These are phyloP conservation scores for Crucihimalaya himalaica DNA, from an alignment of 345 rosid genomes.

Conservation along the genomic window DNA sequence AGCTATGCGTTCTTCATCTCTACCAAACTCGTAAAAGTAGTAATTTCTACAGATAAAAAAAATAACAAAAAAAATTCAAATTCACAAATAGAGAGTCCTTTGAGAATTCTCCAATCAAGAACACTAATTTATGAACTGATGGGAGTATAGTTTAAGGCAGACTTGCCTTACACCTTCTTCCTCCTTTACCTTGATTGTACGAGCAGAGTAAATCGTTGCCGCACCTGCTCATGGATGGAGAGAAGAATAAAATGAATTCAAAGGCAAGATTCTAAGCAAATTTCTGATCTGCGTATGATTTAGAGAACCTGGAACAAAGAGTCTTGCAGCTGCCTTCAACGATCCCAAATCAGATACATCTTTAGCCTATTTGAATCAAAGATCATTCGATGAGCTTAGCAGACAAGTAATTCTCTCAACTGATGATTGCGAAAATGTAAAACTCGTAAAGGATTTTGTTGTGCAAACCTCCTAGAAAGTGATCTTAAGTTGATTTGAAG, in stretches of 20 bases:
- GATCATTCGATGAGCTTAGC: constrained; percentile 23
- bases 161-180: constrained; percentile 80
- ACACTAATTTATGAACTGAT: not conserved
- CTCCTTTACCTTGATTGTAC: constrained; percentile 87
- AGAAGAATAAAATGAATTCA: not conserved
- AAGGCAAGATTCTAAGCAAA: not conserved
- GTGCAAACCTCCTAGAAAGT: constrained; percentile 86
- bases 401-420: not conserved
- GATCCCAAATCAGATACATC: constrained; percentile 85
- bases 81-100: too few relatives aligned
- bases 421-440: not conserved
- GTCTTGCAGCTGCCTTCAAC: constrained; percentile 72
- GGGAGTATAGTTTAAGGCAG: not conserved
- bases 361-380: constrained; percentile 63
- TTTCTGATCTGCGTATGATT: not conserved
- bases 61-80: not conserved
- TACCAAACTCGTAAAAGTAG: constrained; percentile 87
- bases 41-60: constrained; percentile 59
- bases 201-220: constrained; percentile 69
- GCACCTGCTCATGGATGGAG: constrained; percentile 58
- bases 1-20: constrained; percentile 71
- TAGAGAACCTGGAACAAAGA: constrained; percentile 81
- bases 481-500: constrained; percentile 85
- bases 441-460: not conserved
- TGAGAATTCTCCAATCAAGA: constrained; percentile 1